Conservation (phyloP, 768 basidiomycete genomes). For the Mycena rosella region DNA sequence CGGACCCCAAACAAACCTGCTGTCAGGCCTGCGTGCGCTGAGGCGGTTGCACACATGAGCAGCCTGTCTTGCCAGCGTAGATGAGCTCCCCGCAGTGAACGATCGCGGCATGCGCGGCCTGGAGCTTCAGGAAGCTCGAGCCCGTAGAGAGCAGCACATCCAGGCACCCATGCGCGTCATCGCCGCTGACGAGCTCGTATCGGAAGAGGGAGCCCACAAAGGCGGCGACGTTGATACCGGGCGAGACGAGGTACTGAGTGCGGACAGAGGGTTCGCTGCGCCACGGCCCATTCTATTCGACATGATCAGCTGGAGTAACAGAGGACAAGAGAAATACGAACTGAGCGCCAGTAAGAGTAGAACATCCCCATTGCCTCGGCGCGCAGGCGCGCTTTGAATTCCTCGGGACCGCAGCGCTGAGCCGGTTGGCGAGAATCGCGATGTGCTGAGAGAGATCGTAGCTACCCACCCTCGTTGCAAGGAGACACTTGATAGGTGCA, state of each 20-base stretch:
- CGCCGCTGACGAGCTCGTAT: background rate
- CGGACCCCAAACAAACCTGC: background rate
- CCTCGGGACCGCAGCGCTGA: background rate
- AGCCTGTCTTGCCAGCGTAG: background rate
- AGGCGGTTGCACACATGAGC: background rate
- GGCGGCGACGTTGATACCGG: constrained; percentile 44
- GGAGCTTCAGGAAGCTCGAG: too few relatives aligned
- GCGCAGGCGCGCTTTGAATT: background rate
- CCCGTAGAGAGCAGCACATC: too few relatives aligned
- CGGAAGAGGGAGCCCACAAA: background rate
- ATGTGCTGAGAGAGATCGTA: background rate
- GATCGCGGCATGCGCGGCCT: too few relatives aligned
- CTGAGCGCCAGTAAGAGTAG: background rate
- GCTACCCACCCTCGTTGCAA: background rate
- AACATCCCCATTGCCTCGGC: background rate
- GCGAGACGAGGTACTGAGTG: constrained; percentile 25
- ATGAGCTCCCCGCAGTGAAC: background rate
- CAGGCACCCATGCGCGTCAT: background rate
- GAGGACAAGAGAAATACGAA: background rate
- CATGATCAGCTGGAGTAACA: too few relatives aligned
- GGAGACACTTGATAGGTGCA: background rate
- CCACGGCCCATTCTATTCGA: too few relatives aligned
- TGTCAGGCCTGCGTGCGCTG: background rate
- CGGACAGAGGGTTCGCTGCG: background rate
- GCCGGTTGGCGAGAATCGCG: background rate